Percentiles rank a stretch among this genome's conserved stretches.
Evolutionary conservation across 2,329 filamentous ascomycete species (phyloP).

Genomic region (Waltergamsia citrina): DNA sequence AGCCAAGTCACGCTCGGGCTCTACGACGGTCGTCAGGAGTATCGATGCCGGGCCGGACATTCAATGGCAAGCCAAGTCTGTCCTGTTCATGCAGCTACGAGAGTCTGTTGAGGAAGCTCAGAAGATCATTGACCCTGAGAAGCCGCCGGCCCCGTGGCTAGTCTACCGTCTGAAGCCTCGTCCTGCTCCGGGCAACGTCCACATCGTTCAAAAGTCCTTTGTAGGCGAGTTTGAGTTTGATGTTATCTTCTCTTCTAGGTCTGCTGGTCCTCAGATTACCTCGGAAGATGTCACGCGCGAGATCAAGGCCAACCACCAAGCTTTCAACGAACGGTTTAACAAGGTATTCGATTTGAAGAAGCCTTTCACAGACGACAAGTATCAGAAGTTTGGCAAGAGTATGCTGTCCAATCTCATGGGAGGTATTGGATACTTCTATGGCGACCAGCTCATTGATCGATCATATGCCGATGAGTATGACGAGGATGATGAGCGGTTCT

Average conservation of each 20-base stretch:
- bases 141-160: conserved; percentile 77
- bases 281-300: conserved; percentile 59
- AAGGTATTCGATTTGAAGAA: conserved; percentile 56
- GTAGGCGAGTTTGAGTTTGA: conserved; percentile 89
- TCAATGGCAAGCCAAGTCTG: conserved; percentile 76
- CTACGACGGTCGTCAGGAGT: conserved; percentile 68
- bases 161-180: conserved; percentile 69
- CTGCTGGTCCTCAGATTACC: conserved; percentile 41
- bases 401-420: conserved; percentile 93
- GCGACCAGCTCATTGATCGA: conserved; percentile 78
- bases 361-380: conserved; percentile 65
- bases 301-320: conserved; percentile 54
- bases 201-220: conserved; percentile 87
- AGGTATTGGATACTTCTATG: conserved; percentile 92
- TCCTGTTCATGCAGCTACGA: conserved; percentile 45
- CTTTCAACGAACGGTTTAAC: conserved; percentile 68
- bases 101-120: conserved; percentile 39
- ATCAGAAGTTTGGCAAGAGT: conserved; percentile 71
- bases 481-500: conserved; percentile 91
- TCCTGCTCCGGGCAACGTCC: conserved; percentile 66
- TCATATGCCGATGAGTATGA: conserved; percentile 91
- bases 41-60: conserved; percentile 54
- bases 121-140: conserved; percentile 40
- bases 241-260: conserved; percentile 76
- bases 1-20: conserved; percentile 59